Percentiles rank a stretch among this genome's conserved stretches.
These are phyloP conservation scores for Pugionium dolabratum DNA, from an alignment of 345 rosid species.

Conservation along the genomic window DNA sequence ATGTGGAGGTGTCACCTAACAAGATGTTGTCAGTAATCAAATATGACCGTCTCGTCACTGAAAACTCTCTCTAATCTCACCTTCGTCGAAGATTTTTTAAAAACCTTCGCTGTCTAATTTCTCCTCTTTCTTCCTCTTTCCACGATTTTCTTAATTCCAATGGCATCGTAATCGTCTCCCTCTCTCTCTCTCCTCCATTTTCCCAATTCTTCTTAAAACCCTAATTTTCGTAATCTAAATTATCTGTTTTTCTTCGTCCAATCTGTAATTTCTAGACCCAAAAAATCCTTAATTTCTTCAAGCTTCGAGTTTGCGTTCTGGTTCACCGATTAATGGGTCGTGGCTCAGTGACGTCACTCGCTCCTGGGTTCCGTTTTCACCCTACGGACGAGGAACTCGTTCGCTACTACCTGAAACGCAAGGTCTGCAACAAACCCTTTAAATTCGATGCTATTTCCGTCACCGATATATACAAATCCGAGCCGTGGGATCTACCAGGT, in stretches of 20 bases:
- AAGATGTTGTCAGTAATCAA: not conserved
- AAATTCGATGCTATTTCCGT: slow-evolving; percentile 78
- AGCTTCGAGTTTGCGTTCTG: slow-evolving; percentile 13
- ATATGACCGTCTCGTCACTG: slow-evolving; percentile 24
- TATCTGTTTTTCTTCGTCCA: not conserved
- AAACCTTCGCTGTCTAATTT: slow-evolving; percentile 15
- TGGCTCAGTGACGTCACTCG: slow-evolving; percentile 57
- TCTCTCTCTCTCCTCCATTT: slow-evolving; percentile 19
- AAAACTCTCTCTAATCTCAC: slow-evolving; percentile 4
- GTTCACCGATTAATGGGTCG: slow-evolving; percentile 55
- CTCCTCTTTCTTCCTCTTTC: no score
- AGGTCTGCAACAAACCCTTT: slow-evolving; percentile 68
- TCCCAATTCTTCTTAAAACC: slow-evolving; percentile 39
- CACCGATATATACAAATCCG: slow-evolving; percentile 75
- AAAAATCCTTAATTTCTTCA: slow-evolving; percentile 18
- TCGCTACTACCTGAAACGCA: slow-evolving; percentile 80
- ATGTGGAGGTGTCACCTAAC: slow-evolving; percentile 28
- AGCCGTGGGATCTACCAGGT: slow-evolving; percentile 99
- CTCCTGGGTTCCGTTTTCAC: slow-evolving; percentile 97
- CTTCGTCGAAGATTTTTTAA: slow-evolving; percentile 31
- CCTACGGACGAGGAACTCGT: slow-evolving; percentile 95
- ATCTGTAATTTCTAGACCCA: slow-evolving; percentile 3
- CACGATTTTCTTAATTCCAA: slow-evolving; percentile 13
- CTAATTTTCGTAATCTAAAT: slow-evolving; percentile 16
- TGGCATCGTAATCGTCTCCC: slow-evolving; percentile 35